A percentile compares a stretch with the other conserved stretches of the same genome.
Conservation (phyloP, 1,284 basidiomycete genomes). For the Tranzscheliella williamsii region DNA sequence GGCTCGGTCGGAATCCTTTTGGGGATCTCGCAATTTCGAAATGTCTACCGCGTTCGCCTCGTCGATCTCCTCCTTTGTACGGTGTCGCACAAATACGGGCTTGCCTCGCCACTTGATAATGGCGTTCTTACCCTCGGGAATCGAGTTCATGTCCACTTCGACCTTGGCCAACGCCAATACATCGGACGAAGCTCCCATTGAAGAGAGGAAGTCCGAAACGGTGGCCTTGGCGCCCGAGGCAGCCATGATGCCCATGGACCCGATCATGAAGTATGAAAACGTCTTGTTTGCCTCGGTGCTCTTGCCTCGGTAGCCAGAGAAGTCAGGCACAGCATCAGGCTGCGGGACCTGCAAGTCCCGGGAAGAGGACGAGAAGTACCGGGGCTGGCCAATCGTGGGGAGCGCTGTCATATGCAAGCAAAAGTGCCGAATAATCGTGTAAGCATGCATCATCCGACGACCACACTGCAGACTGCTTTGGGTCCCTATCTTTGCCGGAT, state of each 20-base stretch:
- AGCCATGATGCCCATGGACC: constrained; percentile 88
- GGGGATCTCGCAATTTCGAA: constrained; percentile 87
- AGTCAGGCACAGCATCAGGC: constrained; percentile 77
- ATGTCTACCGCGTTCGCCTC: constrained; percentile 86
- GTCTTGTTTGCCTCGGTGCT: constrained; percentile 75
- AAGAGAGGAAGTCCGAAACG: constrained; percentile 90
- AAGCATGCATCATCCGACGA: no score
- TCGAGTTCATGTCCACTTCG: constrained; percentile 85
- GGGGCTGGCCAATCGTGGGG: constrained; percentile 38
- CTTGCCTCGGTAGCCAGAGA: constrained; percentile 77
- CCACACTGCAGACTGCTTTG: no score
- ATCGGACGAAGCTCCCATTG: constrained; percentile 96
- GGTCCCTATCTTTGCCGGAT: no score
- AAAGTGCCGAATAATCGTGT: no score
- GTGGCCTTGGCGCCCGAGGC: constrained; percentile 93
- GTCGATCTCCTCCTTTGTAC: constrained; percentile 87
- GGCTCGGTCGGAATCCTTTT: constrained; percentile 82
- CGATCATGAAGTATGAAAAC: constrained; percentile 96
- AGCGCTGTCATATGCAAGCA: no score
- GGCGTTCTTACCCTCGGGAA: constrained; percentile 86
- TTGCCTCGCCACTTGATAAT: constrained; percentile 85
- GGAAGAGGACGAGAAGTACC: constrained; percentile 53
- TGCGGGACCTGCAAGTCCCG: constrained; percentile 42
- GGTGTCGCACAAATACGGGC: constrained; percentile 98
- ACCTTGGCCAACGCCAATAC: constrained; percentile 98